phyloP scores from a whole-genome alignment of 768 basidiomycete species.

The Lyophyllum atratum region DNA sequence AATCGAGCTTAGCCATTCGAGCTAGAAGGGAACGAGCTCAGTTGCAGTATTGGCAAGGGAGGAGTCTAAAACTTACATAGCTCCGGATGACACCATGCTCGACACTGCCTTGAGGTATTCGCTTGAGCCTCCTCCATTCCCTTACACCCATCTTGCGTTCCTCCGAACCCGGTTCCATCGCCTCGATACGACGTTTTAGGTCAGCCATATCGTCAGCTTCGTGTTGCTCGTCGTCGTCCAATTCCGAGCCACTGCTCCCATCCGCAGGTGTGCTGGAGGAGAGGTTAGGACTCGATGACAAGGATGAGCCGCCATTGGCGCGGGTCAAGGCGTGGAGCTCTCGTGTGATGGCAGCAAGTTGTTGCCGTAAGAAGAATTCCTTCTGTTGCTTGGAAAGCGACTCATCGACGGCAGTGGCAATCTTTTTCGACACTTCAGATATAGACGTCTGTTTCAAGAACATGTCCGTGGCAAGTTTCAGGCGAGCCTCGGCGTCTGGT shows the following conservation, averaged over 20 bases:
- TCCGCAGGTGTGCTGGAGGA: constrained; percentile 12
- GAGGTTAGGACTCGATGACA: constrained; percentile 15
- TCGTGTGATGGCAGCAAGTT: constrained; percentile 77
- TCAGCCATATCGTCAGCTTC: constrained; percentile 82
- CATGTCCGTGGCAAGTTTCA: constrained; percentile 67
- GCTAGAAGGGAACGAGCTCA: neutral
- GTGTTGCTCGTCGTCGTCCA: constrained; percentile 77
- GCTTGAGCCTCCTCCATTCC: constrained; percentile 82
- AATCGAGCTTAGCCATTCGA: constrained; percentile 71
- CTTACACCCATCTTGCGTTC: constrained; percentile 80
- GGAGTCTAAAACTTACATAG: constrained; percentile 56
- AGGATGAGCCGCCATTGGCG: constrained; percentile 19
- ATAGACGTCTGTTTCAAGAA: constrained; percentile 78
- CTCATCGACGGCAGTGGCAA: constrained; percentile 79
- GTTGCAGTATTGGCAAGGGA: constrained; percentile 10
- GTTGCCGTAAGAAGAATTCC: constrained; percentile 83
- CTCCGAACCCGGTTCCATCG: constrained; percentile 71
- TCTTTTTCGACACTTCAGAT: constrained; percentile 79
- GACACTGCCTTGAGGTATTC: constrained; percentile 88
- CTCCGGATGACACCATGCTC: constrained; percentile 88
- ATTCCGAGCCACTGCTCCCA: constrained; percentile 43
- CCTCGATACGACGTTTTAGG: constrained; percentile 71
- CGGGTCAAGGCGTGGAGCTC: constrained; percentile 63
- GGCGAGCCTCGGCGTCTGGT: constrained; percentile 59
- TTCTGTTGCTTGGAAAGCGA: constrained; percentile 88